phyloP scores from a whole-genome alignment of 352 stramenopile genomes.

The Pythium diclinum region DNA sequence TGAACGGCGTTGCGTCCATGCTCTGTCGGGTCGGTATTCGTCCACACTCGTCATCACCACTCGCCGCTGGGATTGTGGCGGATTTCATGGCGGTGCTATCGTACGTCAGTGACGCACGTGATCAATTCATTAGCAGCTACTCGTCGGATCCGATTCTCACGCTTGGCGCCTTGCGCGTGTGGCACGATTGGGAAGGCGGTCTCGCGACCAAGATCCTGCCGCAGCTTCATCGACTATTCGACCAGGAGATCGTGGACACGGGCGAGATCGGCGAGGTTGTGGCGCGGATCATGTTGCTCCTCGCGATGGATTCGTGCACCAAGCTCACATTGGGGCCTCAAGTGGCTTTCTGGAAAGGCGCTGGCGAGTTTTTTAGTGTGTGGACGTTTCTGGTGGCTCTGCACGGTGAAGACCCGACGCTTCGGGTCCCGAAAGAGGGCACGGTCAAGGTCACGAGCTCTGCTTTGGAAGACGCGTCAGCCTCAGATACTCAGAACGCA shows the following conservation, averaged over 20 bases:
- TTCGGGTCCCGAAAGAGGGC: not conserved
- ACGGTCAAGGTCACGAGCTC: not conserved
- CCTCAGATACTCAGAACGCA: not conserved
- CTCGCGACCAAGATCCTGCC: conserved; percentile 9
- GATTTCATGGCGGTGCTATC: conserved; percentile 30
- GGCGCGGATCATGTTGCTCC: conserved; percentile 16
- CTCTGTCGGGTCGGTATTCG: conserved; percentile 31
- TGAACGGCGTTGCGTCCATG: conserved; percentile 24
- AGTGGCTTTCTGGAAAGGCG: not conserved
- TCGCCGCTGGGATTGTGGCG: conserved; percentile 21
- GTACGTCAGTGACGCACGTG: conserved; percentile 22
- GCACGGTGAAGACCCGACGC: not conserved
- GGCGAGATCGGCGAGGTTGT: conserved; percentile 1
- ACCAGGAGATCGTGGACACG: conserved; percentile 8
- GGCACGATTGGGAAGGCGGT: conserved; percentile 3
- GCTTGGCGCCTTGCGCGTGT: conserved; percentile 28
- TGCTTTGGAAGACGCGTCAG: not conserved
- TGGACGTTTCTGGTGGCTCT: conserved; percentile 6
- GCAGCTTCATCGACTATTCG: not conserved
- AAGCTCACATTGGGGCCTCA: not conserved
- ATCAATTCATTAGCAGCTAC: conserved; percentile 24
- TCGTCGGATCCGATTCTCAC: conserved; percentile 29
- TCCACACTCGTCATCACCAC: conserved; percentile 12
- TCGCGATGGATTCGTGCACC: conserved; percentile 13
- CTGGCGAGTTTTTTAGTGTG: conserved; percentile 14